Evolutionary conservation across 2,329 filamentous ascomycete genomes (phyloP), one percentile per base, ranked within the genome.

Genomic region (Sordariomycetes sp.): DNA sequence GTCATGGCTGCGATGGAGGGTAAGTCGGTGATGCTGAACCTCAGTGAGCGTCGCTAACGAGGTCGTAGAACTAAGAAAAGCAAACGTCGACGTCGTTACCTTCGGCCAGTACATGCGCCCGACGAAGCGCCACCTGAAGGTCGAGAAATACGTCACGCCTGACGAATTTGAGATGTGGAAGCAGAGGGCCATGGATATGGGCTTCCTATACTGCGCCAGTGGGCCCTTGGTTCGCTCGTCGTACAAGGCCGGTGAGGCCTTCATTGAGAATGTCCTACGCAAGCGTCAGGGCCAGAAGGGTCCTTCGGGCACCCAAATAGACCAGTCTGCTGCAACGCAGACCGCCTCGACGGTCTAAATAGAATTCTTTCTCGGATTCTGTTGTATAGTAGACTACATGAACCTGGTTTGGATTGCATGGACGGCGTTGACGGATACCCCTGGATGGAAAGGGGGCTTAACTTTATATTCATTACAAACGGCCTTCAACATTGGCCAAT

Each of bases 101-200:
- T 98, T 98, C 47, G 92, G 92, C n/a, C 92, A 98, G 66, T 98
- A 98, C 67, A 98, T 98, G 92, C 85, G 90, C 9, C 92, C 92
- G 2, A 98, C 92, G 5, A 98, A 96, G 70, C 77, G 90, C 29
- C 92, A 98, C 58, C 90, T 98, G 76, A 82, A 94, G 58, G 92
- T 98, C 21, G 83, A 94, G 51, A 86, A 90, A 57, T 98, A 98
- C 56, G 75, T 98, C 30, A 90, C 87, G 0, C 92, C 92, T 1
- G 85, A 83, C 41, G 79, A 81, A 42, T 98, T 98, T 53, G 90
- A 96, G 53, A 66, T 83, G 50, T 98, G 92, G 92, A 76, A 84
- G 40, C 76, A 86, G 63, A 77, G 87, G 33, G 90, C 92, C 25
- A 69, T 96, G 30, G 87, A 95, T 42, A 77, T 96, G 79, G 92